Evolutionary conservation across 1,139 yeast genomes (phyloP).

Genomic region (Taphrina communis): DNA sequence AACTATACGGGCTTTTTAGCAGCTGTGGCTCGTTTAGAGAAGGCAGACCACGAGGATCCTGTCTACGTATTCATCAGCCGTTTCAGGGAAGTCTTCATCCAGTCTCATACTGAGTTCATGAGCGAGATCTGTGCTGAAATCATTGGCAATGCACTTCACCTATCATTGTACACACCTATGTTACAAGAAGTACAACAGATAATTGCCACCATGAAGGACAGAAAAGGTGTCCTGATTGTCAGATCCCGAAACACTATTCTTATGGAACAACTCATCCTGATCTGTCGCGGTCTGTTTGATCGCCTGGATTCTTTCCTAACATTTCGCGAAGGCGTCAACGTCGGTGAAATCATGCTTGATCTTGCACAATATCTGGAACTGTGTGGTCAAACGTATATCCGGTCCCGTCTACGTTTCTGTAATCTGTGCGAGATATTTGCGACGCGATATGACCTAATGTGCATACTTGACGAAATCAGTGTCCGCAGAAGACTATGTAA

Average conservation of each 20-base stretch:
- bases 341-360: conserved; percentile 24
- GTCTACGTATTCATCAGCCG: conserved; percentile 16
- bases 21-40: conserved; percentile 10
- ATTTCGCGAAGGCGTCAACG: conserved; percentile 12
- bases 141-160: conserved; percentile 21
- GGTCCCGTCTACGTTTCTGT: conserved; percentile 22
- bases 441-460: conserved; percentile 7
- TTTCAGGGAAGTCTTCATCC: conserved; percentile 17
- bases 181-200: conserved; percentile 14
- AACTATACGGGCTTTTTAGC: conserved; percentile 24
- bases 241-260: conserved; percentile 18
- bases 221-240: conserved; percentile 23
- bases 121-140: conserved; percentile 26
- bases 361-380: conserved; percentile 24
- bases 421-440: conserved; percentile 22
- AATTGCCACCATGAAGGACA: conserved; percentile 21
- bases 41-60: conserved; percentile 7
- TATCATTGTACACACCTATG: conserved; percentile 18
- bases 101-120: conserved; percentile 13
- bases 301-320: conserved; percentile 17
- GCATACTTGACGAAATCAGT: conserved; percentile 8
- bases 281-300: conserved; percentile 29
- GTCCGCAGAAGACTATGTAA: conserved; percentile 16
- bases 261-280: conserved; percentile 24
- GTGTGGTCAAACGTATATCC: neutral